Base-by-base conservation (phyloP, 805 yeast genomes). In the Nakazawaea populi region DNA sequence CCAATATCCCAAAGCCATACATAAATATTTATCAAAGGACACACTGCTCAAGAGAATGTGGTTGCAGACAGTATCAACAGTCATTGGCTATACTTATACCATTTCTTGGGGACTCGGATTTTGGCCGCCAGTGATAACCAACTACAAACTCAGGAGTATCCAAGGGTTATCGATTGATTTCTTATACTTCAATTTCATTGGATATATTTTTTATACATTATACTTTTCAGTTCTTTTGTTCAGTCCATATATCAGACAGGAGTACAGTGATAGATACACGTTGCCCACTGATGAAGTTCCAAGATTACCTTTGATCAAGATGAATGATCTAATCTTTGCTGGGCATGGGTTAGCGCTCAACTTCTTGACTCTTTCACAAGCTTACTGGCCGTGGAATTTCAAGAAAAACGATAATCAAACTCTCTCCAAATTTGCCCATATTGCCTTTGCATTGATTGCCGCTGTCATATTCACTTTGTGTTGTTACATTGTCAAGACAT, bases 101-200 rank as follows among this genome's bases (percentile, higher is more conserved):
- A 5, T 57, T 1, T 54, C 58, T 1, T 68, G 70, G 70, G 64
- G 67, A 0, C 46, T 63, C 14, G 61, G 67, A 4, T 57, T 57
- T n/a, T 66, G 62, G 54, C 71, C 71, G 1, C 67, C 66, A 7
- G 45, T 67, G 27, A 52, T 68, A 3, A 60, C 68, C 29, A 67
- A 67, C 52, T 56, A 60, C 42, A 58, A 55, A 36, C 47, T 66
- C 48, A 60, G 60, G 47, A 61, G 67, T 2, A 65, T 68, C 24
- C 69, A 67, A 47, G 72, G 72, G 1, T 60, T 68, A 8, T 62
- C 70, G 1, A 56, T 68, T 4, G 72, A 68, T 47, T 68, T 65
- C 51, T 58, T 64, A 52, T 65, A 57, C 48, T 67, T 68, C 58
- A 67, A 67, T 53, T 56, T 60, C 5, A 55, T 63, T 44, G 72